Base-by-base conservation (phyloP, 2,329 filamentous ascomycete genomes). In the Orbilia javanica region DNA sequence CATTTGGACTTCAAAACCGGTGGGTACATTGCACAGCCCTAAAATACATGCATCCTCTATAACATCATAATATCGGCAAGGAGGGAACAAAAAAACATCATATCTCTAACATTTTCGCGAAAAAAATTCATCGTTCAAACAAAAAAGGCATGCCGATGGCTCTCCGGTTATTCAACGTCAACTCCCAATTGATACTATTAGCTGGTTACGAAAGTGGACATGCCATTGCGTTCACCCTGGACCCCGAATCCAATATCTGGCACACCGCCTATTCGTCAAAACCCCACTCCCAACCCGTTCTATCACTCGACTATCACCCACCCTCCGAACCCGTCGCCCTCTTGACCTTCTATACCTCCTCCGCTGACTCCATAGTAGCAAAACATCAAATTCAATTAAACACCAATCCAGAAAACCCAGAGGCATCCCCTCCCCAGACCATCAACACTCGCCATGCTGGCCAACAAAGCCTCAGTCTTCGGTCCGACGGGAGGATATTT, bases 171-270 rank as follows among this genome's bases (percentile, higher is more conserved):
- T 87, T 92, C 73, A 85, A 88, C 76, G 84, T 86, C 3, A 80
- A 85, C 39, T 84, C 83, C 13, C 83, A 84, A 3, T 22, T 62
- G 18, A 84, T 95, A 0, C 88, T 90, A 4, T 86, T 97, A 5
- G 84, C 91, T 1, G 95, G 92, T 10, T 97, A 96, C 83, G 96
- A 99, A 84, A 93, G 93, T 81, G 96, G 96, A 0, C 88, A 91
- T 66, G 90, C 89, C 1, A 89, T 90, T 67, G 89, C 93, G 0
- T 89, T 91, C 80, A 73, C 60, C 64, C 48, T 77, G 34, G 48
- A 71, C 62, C 31, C 66, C 34, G 83, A 83, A 64, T 79, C 83
- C 81, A 83, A 84, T 18, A 84, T 81, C 22, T 90, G 88, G 87
- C 83, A 86, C 31, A 86, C 84, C 42, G 80, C 90, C 2, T 96